Base-by-base conservation (phyloP, 2,329 filamentous ascomycete genomes). In the Cercospora citrullina region DNA sequence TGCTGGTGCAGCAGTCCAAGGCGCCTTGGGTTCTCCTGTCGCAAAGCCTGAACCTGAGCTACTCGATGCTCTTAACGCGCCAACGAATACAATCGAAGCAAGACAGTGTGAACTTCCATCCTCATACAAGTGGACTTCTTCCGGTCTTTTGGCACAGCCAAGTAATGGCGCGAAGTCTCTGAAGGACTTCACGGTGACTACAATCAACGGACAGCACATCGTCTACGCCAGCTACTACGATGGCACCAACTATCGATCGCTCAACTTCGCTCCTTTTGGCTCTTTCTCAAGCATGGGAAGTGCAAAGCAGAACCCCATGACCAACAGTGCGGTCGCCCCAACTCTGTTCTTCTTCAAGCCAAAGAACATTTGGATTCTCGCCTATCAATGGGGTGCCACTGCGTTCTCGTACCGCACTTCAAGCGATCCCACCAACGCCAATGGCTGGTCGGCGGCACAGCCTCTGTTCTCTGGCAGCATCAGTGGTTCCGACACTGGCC, bases 271-370 rank as follows among this genome's bases (percentile, higher is more conserved):
- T 23, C 78, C 81, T 64, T 85, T 90, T 76, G 78, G 78, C 1
- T 80, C 87, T 79, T 89, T 83, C 82, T 76, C 79, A 16, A 79
- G 83, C 23, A 84, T 89, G 81, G 78, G 75, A 21, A 78, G 82
- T 0, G 85, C 83, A 0, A 78, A 74, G 68, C 87, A 90, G 78
- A 89, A 80, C 69, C 69, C 67, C 1, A 87, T 87, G 84, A 79
- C 36, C 55, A 57, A 67, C 4, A 72, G 68, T 5, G 77, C 85
- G 9, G 87, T 89, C 23, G 88, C 88, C 0, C 88, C 88, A 0
- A 87, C 87, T 0, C 78, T 90, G 59, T 89, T 90, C 80, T 87
- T 84, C 80, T 90, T 90, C 72, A 72, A 75, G 5, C 88, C 88
- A 0, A 89, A 89, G 79, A 81, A 79, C 71, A 77, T 85, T 70